phyloP scores from a whole-genome alignment of 768 basidiomycete genomes.

The Trametes coccinea region DNA sequence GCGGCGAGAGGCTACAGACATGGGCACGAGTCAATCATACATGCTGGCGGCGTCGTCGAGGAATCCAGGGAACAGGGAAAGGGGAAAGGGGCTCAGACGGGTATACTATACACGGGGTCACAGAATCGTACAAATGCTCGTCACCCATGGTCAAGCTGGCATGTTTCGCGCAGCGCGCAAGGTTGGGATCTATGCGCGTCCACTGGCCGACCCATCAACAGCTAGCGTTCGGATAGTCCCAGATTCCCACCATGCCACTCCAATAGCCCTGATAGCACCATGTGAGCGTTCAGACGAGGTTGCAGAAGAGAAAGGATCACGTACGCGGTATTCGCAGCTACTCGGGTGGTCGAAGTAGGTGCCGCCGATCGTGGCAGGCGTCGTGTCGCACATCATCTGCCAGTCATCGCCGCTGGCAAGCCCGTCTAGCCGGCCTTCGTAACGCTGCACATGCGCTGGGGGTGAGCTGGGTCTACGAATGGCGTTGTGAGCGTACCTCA shows the following conservation, averaged over 20 bases:
- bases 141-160: too few relatives aligned
- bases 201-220: not conserved
- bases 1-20: too few relatives aligned
- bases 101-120: too few relatives aligned
- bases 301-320: not conserved
- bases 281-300: not conserved
- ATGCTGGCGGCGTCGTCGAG: too few relatives aligned
- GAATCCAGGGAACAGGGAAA: too few relatives aligned
- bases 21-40: too few relatives aligned
- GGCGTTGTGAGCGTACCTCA: not conserved
- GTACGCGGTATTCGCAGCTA: constrained; percentile 16
- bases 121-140: too few relatives aligned
- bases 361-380: constrained; percentile 16
- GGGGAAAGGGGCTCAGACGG: too few relatives aligned
- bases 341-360: constrained; percentile 5
- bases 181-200: too few relatives aligned
- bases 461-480: not conserved
- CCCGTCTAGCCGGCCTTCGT: constrained; percentile 23
- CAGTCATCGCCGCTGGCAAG: constrained; percentile 28
- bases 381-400: constrained; percentile 25
- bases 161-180: too few relatives aligned
- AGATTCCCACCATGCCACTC: constrained; percentile 23
- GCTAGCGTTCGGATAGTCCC: constrained; percentile 6
- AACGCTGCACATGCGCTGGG: constrained; percentile 8
- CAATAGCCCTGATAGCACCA: not conserved